Evolutionary conservation across 2,329 filamentous ascomycete species (phyloP).

Genomic region (Nigrospora sphaerica): DNA sequence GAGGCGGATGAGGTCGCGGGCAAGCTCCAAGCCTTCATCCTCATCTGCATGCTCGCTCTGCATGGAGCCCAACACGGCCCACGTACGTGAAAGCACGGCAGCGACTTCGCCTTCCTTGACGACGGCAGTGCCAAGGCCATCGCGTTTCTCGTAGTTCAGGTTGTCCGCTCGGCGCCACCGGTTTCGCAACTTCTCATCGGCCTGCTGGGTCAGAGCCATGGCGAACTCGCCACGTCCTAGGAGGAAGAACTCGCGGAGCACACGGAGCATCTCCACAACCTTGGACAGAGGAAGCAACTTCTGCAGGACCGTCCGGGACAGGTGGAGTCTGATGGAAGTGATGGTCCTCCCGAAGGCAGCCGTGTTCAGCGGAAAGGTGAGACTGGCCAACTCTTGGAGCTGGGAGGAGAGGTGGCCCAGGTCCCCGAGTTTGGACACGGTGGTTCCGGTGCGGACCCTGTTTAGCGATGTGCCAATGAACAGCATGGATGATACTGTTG

Average conservation of each 20-base stretch:
- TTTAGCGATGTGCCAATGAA: constrained; percentile 88
- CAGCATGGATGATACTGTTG: constrained; percentile 74
- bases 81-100: constrained; percentile 68
- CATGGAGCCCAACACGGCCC: constrained; percentile 71
- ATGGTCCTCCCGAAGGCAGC: constrained; percentile 66
- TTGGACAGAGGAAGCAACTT: constrained; percentile 71
- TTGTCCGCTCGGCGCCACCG: constrained; percentile 62
- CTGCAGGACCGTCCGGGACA: constrained; percentile 79
- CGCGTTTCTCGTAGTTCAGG: constrained; percentile 48
- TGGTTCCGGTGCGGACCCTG: constrained; percentile 60
- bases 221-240: constrained; percentile 88
- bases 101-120: constrained; percentile 85
- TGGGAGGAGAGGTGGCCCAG: constrained; percentile 60
- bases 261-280: constrained; percentile 68
- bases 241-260: constrained; percentile 82
- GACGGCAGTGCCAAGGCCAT: constrained; percentile 53
- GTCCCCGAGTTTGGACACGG: constrained; percentile 37
- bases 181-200: constrained; percentile 70
- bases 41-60: constrained; percentile 66
- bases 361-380: constrained; percentile 68
- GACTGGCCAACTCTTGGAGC: constrained; percentile 57
- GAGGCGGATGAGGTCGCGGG: constrained; percentile 68
- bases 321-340: constrained; percentile 66
- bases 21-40: constrained; percentile 76
- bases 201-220: constrained; percentile 76